A percentile compares a stretch with the other conserved stretches of the same genome.
Evolutionary conservation across 2,329 filamentous ascomycete species (phyloP).

Genomic region (Talaromyces funiculosus): DNA sequence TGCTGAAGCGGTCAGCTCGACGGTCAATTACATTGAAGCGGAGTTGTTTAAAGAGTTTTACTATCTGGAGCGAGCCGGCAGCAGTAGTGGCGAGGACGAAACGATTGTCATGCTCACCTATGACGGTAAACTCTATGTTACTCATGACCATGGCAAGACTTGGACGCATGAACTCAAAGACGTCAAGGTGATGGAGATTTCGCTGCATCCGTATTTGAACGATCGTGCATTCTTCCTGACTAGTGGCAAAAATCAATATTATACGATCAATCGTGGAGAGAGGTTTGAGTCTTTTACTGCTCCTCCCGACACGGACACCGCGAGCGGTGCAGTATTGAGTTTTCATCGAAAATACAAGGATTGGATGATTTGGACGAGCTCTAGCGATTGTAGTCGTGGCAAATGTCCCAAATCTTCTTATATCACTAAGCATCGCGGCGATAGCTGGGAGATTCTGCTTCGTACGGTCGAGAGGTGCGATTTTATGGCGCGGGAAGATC

Average conservation of each 20-base stretch:
- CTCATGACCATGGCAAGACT: slow-evolving; percentile 79
- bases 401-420: slow-evolving; percentile 70
- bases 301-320: slow-evolving; percentile 53
- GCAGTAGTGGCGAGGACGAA: slow-evolving; percentile 63
- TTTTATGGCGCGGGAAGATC: slow-evolving; percentile 66
- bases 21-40: slow-evolving; percentile 58
- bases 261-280: slow-evolving; percentile 73
- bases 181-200: slow-evolving; percentile 64
- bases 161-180: slow-evolving; percentile 66
- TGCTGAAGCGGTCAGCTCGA: slow-evolving; percentile 59
- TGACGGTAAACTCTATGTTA: slow-evolving; percentile 62
- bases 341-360: slow-evolving; percentile 85
- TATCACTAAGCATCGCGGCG: slow-evolving; percentile 70
- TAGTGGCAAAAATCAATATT: slow-evolving; percentile 60
- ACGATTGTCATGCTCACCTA: slow-evolving; percentile 60
- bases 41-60: slow-evolving; percentile 52
- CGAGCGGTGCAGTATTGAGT: slow-evolving; percentile 51
- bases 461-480: slow-evolving; percentile 76
- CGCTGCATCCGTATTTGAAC: slow-evolving; percentile 73
- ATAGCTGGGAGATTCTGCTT: slow-evolving; percentile 68
- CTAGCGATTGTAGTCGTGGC: slow-evolving; percentile 56
- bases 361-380: slow-evolving; percentile 87
- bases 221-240: slow-evolving; percentile 87
- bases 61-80: slow-evolving; percentile 74
- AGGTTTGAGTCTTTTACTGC: slow-evolving; percentile 69